Base-by-base conservation (phyloP, 805 yeast genomes). In the Komagataella kurtzmanii region DNA sequence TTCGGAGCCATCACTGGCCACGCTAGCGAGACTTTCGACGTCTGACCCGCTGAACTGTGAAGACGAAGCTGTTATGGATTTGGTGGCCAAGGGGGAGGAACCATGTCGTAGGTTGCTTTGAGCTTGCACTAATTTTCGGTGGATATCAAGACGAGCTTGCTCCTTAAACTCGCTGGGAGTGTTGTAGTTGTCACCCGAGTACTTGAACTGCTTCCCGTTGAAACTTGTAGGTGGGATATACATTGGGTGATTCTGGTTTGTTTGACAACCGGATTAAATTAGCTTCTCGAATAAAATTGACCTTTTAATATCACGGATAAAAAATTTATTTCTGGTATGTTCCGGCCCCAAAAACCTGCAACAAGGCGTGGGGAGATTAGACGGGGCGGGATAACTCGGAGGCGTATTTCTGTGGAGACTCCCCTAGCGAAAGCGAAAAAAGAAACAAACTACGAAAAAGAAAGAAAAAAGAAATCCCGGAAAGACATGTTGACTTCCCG, bases 151-250 rank as follows among this genome's bases (percentile, higher is more conserved):
- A n/a, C 68, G 56, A 8, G 70, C 70, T 52, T 56, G 56, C 18
- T 57, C 54, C 24, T 65, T 65, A 51, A 62, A 66, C 57, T 60
- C 62, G n/a, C 52, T 54, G 3, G 70, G 70, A 7, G 69, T 65
- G 10, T 53, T 52, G 52, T 50, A 63, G 50, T 56, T 55, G 24
- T 59, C 63, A 14, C 24, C 52, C 7, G 47, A 18, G 47, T 30
- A 30, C 14, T 14, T 45, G 10, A 45, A 45, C n/a, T 21, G 47
- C 47, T 45, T 45, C 23, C 47, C 14, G 12, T 21, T 45, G 23
- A 45, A 19, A n/a, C 24, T 21, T 14, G 30, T 18, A 23, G 47
- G 30, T 14, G 47, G 24, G 12, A 45, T 21, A 21, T 21, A 24
- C 47, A 45, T 44, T 45, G 24, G 21, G 47, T 17, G 47, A 24